Base-by-base conservation (phyloP, 306 rosid genomes). In the Castanospermum australe region DNA sequence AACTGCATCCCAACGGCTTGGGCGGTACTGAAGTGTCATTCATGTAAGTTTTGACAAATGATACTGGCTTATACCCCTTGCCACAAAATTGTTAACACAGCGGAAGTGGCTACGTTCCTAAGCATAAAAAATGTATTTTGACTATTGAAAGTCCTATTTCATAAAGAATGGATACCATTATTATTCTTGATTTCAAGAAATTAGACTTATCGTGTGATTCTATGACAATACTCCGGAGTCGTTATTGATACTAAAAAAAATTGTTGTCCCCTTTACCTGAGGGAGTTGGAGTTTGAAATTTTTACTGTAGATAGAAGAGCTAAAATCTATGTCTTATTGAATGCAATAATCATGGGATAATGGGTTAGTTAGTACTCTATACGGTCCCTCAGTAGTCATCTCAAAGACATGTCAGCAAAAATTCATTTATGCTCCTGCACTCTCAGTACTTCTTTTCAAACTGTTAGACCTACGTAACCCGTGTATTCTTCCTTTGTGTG, bases 381-480 rank as follows among this genome's bases (percentile, higher is more conserved):
- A 61, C 11, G 2, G 48, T 69, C 65, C 25, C 70, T 79, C 61
- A 69, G 41, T 32, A 5, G 70, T 77, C 60, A 52, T 45, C 20
- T 69, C 60, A 82, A 51, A 28, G 65, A 18, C 67, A 45, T 64
- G 75, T 55, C 82, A 76, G 72, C 62, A 73, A 68, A 64, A 64
- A 56, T 72, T 65, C 81, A 65, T 71, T 84, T 66, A 81, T 59
- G 61, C 41, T 47, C 18, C 10, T 77, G 70, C 22, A 22, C 54
- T 21, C 71, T 81, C 50, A 30, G 65, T 73, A 71, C 82, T 70
- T 64, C 47, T 45, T 84, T 80, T 61, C 63, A 51, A 33, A 73
- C 81, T 3, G 21, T 56, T 57, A 75, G 39, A 76, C 41, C 63
- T 36, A 73, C 59, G 11, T 55, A 36, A 75, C 69, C 47, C 71